phyloP scores from a whole-genome alignment of 2,329 filamentous ascomycete genomes.

The Cladosporium sp. region DNA sequence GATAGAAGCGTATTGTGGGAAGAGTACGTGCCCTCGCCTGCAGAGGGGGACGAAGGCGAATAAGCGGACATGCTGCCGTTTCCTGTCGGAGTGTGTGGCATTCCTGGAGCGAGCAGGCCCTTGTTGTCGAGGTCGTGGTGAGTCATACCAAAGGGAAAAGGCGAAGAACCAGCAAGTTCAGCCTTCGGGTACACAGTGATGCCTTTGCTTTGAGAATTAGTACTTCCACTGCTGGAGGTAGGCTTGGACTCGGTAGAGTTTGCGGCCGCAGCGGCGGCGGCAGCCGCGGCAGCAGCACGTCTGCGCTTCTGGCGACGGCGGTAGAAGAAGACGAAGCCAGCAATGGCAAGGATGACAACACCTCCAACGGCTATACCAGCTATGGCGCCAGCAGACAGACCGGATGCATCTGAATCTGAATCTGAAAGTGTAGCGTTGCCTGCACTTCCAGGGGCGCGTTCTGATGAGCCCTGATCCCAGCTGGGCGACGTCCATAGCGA shows the following conservation, averaged over 20 bases:
- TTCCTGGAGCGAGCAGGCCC: constrained; percentile 28
- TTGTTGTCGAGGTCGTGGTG: constrained; percentile 24
- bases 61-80: constrained; percentile 23
- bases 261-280: constrained; percentile 4
- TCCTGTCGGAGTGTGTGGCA: constrained; percentile 8
- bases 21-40: constrained; percentile 34
- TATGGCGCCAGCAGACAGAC: constrained; percentile 42
- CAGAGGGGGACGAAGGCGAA: constrained; percentile 26
- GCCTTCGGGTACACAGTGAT: constrained; percentile 48
- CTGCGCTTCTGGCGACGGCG: constrained; percentile 26
- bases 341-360: constrained; percentile 39
- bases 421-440: neutral
- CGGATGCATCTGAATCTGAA: constrained; percentile 17
- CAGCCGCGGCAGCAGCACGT: constrained; percentile 13
- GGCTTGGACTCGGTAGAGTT: neutral
- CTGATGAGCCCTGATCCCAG: neutral
- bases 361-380: constrained; percentile 49
- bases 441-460: neutral
- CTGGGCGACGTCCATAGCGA: constrained; percentile 20
- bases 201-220: constrained; percentile 19
- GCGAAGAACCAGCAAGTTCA: constrained; percentile 42
- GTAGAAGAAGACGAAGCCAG: constrained; percentile 39
- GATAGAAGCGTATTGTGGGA: constrained; percentile 30
- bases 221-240: constrained; percentile 6
- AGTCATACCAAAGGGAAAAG: constrained; percentile 23